Evolutionary conservation across 1,139 yeast genomes (phyloP).

Genomic region (Debaryomyces coudertii): DNA sequence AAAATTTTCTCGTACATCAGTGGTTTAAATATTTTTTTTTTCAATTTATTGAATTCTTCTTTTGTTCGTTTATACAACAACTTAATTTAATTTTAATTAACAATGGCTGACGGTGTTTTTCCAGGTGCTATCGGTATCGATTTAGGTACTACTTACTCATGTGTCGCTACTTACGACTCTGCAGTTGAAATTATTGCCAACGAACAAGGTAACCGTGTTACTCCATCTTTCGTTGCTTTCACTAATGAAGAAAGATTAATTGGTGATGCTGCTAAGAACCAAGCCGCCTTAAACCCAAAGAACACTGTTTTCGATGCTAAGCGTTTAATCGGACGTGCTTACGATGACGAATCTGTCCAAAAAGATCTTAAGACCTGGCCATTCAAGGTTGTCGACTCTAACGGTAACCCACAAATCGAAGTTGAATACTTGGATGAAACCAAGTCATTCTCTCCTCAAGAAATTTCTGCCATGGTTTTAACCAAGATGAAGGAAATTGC

Average conservation of each 20-base stretch:
- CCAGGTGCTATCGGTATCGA: slow-evolving; percentile 99
- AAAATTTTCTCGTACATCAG: slow-evolving; percentile 10
- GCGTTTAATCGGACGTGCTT: slow-evolving; percentile 97
- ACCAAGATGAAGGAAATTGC: slow-evolving; percentile 98
- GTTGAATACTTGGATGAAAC: slow-evolving; percentile 93
- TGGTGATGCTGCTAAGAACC: slow-evolving; percentile 99
- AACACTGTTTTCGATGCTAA: slow-evolving; percentile 98
- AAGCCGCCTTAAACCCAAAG: slow-evolving; percentile 95
- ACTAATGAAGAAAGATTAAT: slow-evolving; percentile 96
- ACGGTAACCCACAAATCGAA: slow-evolving; percentile 89
- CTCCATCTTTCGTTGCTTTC: slow-evolving; percentile 98
- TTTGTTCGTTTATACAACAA: slow-evolving; percentile 21
- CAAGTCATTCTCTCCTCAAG: slow-evolving; percentile 96
- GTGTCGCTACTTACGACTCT: slow-evolving; percentile 95
- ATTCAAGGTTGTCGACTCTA: slow-evolving; percentile 84
- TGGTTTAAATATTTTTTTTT: slow-evolving; percentile 10
- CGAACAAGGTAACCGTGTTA: slow-evolving; percentile 99
- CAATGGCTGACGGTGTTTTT: slow-evolving; percentile 98
- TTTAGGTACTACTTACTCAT: slow-evolving; percentile 98
- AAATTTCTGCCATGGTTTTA: slow-evolving; percentile 94
- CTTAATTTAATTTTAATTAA: slow-evolving; percentile 19
- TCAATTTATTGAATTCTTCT: slow-evolving; percentile 15
- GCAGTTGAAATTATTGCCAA: slow-evolving; percentile 93
- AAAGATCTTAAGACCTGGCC: slow-evolving; percentile 98
- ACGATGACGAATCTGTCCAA: slow-evolving; percentile 87